These are phyloP conservation scores for Acer saccharum DNA, from an alignment of 345 rosid genomes.

Conservation along the genomic window DNA sequence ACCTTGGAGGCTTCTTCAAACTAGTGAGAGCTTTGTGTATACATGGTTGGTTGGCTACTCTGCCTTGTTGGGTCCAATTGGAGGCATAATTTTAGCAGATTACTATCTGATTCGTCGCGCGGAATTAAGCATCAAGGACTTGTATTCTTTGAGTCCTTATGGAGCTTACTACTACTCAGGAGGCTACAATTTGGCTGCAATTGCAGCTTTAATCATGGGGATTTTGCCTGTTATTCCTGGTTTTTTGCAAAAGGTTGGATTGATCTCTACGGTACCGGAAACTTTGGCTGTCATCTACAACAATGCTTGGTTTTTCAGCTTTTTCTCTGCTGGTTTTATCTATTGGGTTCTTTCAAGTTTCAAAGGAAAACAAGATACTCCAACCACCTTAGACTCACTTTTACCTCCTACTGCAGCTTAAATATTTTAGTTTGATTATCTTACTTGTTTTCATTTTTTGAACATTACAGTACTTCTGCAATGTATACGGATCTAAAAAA, in stretches of 20 bases:
- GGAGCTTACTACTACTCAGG: slow-evolving; percentile 66
- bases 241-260: slow-evolving; percentile 69
- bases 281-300: slow-evolving; percentile 59
- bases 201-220: slow-evolving; percentile 63
- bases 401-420: slow-evolving; percentile 36
- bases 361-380: slow-evolving; percentile 33
- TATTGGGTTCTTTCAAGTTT: slow-evolving; percentile 56
- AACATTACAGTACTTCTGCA: neutral
- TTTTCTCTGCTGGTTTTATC: slow-evolving; percentile 61
- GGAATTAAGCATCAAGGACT: slow-evolving; percentile 50
- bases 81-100: slow-evolving; percentile 73
- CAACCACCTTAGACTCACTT: slow-evolving; percentile 44
- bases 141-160: slow-evolving; percentile 57
- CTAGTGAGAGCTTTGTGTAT: slow-evolving; percentile 95
- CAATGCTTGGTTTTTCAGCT: slow-evolving; percentile 90
- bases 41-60: slow-evolving; percentile 95
- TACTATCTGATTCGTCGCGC: slow-evolving; percentile 61
- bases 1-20: slow-evolving; percentile 82
- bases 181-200: slow-evolving; percentile 67
- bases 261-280: slow-evolving; percentile 38
- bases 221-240: slow-evolving; percentile 87
- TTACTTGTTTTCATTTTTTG: neutral
- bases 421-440: neutral
- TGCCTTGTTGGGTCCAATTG: slow-evolving; percentile 84
- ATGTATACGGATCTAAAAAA: no score